These are phyloP conservation scores for Cladosporium austrohemisphaericum DNA, from an alignment of 2,329 filamentous ascomycete genomes.

Conservation along the genomic window DNA sequence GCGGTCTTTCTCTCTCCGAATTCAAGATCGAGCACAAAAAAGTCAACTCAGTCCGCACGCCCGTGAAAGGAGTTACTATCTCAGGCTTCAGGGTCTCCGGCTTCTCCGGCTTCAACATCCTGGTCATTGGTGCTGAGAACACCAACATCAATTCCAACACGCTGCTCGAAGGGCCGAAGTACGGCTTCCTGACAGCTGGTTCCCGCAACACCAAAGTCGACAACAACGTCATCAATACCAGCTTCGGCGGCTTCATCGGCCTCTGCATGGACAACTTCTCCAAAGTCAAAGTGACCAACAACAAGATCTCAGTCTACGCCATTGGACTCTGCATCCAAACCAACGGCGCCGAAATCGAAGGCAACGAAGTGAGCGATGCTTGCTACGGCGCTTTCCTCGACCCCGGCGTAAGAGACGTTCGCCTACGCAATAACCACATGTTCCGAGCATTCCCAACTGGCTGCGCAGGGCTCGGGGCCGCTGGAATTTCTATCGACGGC, in stretches of 20 bases:
- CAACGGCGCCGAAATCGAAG: conserved; percentile 28
- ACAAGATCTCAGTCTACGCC: conserved; percentile 31
- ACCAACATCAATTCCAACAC: conserved; percentile 28
- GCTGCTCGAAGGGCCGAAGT: conserved; percentile 28
- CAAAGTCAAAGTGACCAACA: conserved; percentile 28
- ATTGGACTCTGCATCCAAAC: conserved; percentile 39
- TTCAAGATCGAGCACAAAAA: conserved; percentile 33
- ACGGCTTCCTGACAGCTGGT: conserved; percentile 38
- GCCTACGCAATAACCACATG: conserved; percentile 33
- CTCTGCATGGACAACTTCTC: conserved; percentile 38
- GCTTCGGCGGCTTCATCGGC: conserved; percentile 27
- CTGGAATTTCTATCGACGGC: conserved; percentile 31
- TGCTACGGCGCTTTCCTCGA: conserved; percentile 37
- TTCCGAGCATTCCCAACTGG: conserved; percentile 11
- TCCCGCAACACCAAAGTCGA: conserved; percentile 31
- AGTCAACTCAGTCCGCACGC: conserved; percentile 26
- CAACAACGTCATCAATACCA: conserved; percentile 24
- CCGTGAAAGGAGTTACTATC: conserved; percentile 31
- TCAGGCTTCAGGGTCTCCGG: conserved; percentile 34
- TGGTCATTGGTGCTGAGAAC: conserved; percentile 34
- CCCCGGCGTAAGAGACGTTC: conserved; percentile 30
- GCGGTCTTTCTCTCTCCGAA: conserved; percentile 24
- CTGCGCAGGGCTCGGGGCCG: conserved; percentile 9
- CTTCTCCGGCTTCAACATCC: conserved; percentile 40
- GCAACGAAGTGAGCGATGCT: conserved; percentile 33